A percentile compares a stretch with the other conserved stretches of the same genome.
These are phyloP conservation scores for Nemania sp. DNA, from an alignment of 2,329 filamentous ascomycete genomes.

Conservation along the genomic window DNA sequence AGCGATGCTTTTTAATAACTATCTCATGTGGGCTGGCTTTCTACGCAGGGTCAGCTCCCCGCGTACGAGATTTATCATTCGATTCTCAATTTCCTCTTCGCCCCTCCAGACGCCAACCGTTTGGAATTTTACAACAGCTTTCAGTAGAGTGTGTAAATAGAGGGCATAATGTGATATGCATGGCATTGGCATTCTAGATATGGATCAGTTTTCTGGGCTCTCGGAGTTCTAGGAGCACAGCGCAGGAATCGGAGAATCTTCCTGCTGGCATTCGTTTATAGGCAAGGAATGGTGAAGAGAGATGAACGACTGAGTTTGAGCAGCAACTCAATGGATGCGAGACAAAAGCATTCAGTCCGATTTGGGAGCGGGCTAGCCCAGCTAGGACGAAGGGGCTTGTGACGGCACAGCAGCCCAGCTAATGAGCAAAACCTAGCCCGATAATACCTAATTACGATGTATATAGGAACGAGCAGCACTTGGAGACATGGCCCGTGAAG, in stretches of 20 bases:
- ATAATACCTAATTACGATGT: constrained; percentile 50
- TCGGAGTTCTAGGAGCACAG: constrained; percentile 54
- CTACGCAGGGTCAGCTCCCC: constrained; percentile 14
- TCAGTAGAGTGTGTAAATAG: constrained; percentile 53
- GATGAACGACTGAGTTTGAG: constrained; percentile 6
- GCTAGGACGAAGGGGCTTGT: constrained; percentile 37
- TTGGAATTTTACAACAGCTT: constrained; percentile 42
- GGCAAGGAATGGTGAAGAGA: constrained; percentile 33
- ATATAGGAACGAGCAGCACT: constrained; percentile 40
- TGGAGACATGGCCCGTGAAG: constrained; percentile 21
- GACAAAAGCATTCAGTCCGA: constrained; percentile 36
- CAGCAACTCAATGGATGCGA: constrained; percentile 26
- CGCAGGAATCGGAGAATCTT: constrained; percentile 44
- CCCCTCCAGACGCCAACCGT: constrained; percentile 38
- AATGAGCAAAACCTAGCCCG: constrained; percentile 44
- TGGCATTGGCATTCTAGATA: constrained; percentile 54
- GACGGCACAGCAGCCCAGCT: constrained; percentile 31
- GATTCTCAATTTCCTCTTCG: constrained; percentile 39
- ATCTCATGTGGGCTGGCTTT: constrained; percentile 25
- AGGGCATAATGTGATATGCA: constrained; percentile 55
- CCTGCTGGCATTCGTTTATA: constrained; percentile 54
- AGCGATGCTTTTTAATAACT: constrained; percentile 23
- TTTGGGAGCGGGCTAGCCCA: constrained; percentile 43
- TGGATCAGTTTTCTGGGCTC: constrained; percentile 46
- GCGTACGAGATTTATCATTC: constrained; percentile 33